Evolutionary conservation across 306 rosid species (phyloP).

Genomic region (Coriaria nepalensis): DNA sequence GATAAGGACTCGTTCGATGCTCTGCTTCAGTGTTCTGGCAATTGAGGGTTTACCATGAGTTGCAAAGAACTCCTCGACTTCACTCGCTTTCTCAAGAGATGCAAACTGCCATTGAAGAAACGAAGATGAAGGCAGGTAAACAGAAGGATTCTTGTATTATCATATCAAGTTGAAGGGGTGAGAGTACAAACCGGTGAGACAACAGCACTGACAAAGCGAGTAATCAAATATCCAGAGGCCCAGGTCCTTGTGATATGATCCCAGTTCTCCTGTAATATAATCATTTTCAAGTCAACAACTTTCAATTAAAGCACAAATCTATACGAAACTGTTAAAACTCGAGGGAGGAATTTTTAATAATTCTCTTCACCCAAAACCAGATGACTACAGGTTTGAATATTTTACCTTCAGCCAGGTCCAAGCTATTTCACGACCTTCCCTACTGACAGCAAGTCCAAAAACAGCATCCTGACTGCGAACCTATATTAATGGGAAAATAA

Average conservation of each 20-base stretch:
- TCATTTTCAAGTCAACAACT: neutral
- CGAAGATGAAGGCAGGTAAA: neutral
- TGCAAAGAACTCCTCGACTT: conserved; percentile 70
- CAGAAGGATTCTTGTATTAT: neutral
- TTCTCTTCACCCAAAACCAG: no score
- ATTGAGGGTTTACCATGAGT: conserved; percentile 30
- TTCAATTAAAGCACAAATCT: no score
- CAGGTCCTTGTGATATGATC: conserved; percentile 41
- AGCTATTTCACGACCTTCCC: conserved; percentile 67
- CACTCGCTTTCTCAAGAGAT: conserved; percentile 64
- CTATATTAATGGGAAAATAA: conserved; percentile 19
- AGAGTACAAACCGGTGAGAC: conserved; percentile 69
- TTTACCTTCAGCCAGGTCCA: conserved; percentile 83
- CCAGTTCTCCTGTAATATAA: conserved; percentile 53
- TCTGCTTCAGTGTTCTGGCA: conserved; percentile 80
- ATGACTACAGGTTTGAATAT: conserved; percentile 2
- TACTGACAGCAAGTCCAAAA: conserved; percentile 43
- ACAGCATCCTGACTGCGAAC: conserved; percentile 85
- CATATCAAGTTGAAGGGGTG: conserved; percentile 1
- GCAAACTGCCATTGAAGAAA: conserved; percentile 48
- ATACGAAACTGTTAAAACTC: no score
- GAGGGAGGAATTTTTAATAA: no score
- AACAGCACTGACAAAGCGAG: conserved; percentile 48
- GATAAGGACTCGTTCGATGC: conserved; percentile 62
- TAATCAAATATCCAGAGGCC: conserved; percentile 65